Evolutionary conservation across 345 rosid species (phyloP).

Genomic region (Laguncularia racemosa): DNA sequence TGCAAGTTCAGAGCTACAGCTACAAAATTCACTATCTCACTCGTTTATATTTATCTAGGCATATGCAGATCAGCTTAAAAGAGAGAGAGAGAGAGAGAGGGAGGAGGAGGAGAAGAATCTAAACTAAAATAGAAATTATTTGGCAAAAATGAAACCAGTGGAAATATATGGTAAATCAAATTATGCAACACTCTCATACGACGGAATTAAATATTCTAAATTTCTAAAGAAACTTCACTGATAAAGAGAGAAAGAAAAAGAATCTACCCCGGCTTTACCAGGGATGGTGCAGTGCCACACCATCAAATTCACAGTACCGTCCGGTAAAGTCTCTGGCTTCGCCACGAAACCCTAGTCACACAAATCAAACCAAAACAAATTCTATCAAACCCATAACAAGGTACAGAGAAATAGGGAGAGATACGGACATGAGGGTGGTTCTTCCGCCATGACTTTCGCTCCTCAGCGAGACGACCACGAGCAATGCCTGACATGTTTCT

Average conservation of each 20-base stretch:
- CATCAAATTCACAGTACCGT: slow-evolving; percentile 87
- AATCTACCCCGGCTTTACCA: slow-evolving; percentile 87
- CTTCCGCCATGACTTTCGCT: slow-evolving; percentile 92
- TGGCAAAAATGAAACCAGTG: too few relatives aligned
- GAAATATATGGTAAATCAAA: too few relatives aligned
- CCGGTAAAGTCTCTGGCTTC: slow-evolving; percentile 75
- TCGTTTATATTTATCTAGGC: too few relatives aligned
- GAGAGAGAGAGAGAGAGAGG: too few relatives aligned
- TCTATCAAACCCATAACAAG: not conserved
- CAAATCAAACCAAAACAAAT: not conserved
- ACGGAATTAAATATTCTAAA: too few relatives aligned
- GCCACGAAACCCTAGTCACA: slow-evolving; percentile 88
- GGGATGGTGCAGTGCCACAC: slow-evolving; percentile 96
- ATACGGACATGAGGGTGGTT: slow-evolving; percentile 89
- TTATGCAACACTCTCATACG: too few relatives aligned
- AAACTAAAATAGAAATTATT: too few relatives aligned
- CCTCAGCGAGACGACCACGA: slow-evolving; percentile 91
- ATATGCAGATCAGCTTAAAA: too few relatives aligned
- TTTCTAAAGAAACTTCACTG: too few relatives aligned
- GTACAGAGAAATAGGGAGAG: not conserved
- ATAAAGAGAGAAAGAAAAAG: not conserved
- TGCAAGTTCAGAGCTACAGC: too few relatives aligned
- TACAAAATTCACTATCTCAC: too few relatives aligned
- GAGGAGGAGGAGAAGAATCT: too few relatives aligned
- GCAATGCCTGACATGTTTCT: slow-evolving; percentile 82